These are phyloP conservation scores for Cardamine resedifolia DNA, from an alignment of 345 rosid species.

Conservation along the genomic window DNA sequence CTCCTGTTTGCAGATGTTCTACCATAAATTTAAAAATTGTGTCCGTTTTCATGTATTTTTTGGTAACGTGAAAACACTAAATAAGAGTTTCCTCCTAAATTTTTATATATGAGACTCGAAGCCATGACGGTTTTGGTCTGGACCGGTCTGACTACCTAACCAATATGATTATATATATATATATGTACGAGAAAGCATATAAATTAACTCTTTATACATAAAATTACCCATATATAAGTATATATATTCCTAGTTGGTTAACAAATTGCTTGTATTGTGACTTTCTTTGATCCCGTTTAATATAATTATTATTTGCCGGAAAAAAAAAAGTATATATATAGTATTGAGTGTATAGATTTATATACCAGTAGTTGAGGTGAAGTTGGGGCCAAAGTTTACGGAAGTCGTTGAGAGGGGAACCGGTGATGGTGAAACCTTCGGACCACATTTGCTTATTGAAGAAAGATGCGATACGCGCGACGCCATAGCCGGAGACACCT, in stretches of 20 bases:
- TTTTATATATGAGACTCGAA: neutral
- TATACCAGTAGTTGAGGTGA: conserved; percentile 60
- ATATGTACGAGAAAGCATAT: neutral
- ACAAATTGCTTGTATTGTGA: too few species aligned
- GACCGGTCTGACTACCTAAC: neutral
- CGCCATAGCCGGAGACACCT: conserved; percentile 68
- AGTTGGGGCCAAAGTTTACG: conserved; percentile 68
- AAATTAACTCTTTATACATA: neutral
- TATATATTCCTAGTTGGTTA: too few species aligned
- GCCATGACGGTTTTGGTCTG: neutral
- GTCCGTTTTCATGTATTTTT: neutral
- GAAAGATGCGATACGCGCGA: conserved; percentile 66
- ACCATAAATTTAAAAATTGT: neutral
- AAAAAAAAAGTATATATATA: conserved; percentile 7
- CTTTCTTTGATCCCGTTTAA: too few species aligned
- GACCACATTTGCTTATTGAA: conserved; percentile 83
- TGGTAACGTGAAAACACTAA: neutral
- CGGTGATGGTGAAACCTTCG: conserved; percentile 84
- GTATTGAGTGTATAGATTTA: conserved; percentile 21
- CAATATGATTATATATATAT: neutral
- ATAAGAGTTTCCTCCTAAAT: neutral
- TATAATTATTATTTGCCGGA: too few species aligned
- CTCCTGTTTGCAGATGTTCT: neutral
- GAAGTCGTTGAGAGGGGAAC: conserved; percentile 65
- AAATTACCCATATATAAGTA: neutral